These are phyloP conservation scores for Hymenotorrendiella dingleyae DNA, from an alignment of 2,329 filamentous ascomycete genomes.

Conservation along the genomic window DNA sequence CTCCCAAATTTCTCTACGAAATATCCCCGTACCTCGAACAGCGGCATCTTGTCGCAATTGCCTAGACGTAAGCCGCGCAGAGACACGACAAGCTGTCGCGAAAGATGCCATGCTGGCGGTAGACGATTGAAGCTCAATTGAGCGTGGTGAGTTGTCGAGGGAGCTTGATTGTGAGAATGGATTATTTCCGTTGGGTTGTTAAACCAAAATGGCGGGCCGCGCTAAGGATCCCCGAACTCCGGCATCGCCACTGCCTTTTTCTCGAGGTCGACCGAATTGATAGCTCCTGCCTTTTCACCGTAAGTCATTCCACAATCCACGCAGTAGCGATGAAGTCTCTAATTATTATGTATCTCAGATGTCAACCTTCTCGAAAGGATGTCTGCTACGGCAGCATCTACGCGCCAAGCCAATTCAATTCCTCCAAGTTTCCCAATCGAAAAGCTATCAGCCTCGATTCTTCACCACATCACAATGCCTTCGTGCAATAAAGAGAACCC, in stretches of 20 bases:
- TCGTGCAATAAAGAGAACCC: conserved; percentile 14
- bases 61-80: conserved; percentile 51
- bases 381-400: conserved; percentile 19
- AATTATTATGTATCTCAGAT: conserved; percentile 22
- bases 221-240: conserved; percentile 18
- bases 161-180: conserved; percentile 10
- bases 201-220: conserved; percentile 16
- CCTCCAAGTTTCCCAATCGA: conserved; percentile 8
- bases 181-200: conserved; percentile 21
- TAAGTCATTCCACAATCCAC: conserved; percentile 6
- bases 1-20: conserved; percentile 7
- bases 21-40: conserved; percentile 47
- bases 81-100: conserved; percentile 57
- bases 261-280: conserved; percentile 10
- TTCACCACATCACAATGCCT: conserved; percentile 20
- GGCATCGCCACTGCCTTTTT: conserved; percentile 14
- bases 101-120: conserved; percentile 57
- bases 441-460: conserved; percentile 14
- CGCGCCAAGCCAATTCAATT: conserved; percentile 13
- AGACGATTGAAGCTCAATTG: conserved; percentile 25
- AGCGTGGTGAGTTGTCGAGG: conserved; percentile 18
- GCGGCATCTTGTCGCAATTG: conserved; percentile 48
- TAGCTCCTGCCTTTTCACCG: too few species aligned
- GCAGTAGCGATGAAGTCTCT: conserved; percentile 9
- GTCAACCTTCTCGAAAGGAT: conserved; percentile 33